Evolutionary conservation across 345 rosid genomes (phyloP).

Genomic region (Brassica cretica): DNA sequence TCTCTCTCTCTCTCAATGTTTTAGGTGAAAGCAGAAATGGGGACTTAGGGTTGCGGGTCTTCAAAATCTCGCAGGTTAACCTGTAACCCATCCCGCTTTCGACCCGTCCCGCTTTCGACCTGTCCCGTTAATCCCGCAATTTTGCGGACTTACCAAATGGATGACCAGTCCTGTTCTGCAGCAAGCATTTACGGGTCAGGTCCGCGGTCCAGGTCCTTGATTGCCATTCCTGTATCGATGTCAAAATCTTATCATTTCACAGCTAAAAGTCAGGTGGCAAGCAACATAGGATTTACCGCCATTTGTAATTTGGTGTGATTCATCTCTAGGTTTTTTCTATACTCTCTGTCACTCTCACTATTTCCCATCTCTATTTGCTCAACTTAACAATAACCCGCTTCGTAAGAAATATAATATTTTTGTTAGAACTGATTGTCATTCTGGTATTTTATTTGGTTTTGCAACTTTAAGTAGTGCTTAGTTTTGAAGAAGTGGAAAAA

Average conservation of each 20-base stretch:
- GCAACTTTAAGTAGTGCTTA: background rate
- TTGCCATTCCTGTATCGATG: background rate
- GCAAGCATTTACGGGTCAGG: too few species aligned
- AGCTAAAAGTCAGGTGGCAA: constrained; percentile 64
- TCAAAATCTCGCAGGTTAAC: too few species aligned
- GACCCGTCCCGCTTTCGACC: too few species aligned
- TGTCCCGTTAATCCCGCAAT: too few species aligned
- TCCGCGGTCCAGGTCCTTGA: too few species aligned
- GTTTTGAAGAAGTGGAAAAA: background rate
- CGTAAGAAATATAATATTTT: too few species aligned
- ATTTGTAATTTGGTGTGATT: constrained; percentile 54
- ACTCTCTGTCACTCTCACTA: constrained; percentile 39
- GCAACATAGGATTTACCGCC: constrained; percentile 85
- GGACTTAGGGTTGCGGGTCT: too few species aligned
- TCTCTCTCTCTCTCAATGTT: too few species aligned
- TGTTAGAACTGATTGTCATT: background rate
- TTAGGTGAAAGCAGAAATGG: too few species aligned
- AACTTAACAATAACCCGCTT: background rate
- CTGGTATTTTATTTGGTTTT: background rate
- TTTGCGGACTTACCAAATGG: too few species aligned
- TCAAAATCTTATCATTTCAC: constrained; percentile 39
- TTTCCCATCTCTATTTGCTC: background rate
- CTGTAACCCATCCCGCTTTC: too few species aligned
- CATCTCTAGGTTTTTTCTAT: constrained; percentile 59
- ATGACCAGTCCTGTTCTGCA: too few species aligned